Evolutionary conservation across 305 asterid genomes (phyloP), one percentile per base, ranked within the genome.

Genomic region (Plantago coronopus): DNA sequence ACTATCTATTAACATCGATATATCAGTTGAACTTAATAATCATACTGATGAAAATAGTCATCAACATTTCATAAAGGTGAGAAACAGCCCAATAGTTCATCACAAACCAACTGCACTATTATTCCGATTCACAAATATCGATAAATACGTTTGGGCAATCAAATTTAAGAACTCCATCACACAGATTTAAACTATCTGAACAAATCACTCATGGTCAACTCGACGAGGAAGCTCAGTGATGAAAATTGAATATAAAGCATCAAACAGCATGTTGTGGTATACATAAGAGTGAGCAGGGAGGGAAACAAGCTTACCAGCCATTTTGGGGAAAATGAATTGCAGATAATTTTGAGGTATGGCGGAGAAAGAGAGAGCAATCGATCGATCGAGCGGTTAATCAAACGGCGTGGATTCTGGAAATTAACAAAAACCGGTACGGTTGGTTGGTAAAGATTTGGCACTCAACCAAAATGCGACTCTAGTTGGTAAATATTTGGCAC

Each of bases 391-490:
- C 9, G 45, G 60, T 27, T 31, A 46, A 37, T 21, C 16, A 38
- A 57, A 6, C 19, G 62, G 48, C 21, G 48, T 18, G 4, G 15
- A 38, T 55, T 34, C 4, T 17, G 4, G 8, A 19, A 17, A 21
- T 34, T 8, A 15, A 2, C n/a, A 4, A 10, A 38, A 20, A n/a
- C 16, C 3, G 58, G 6, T 12, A 16, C 40, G 61, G 48, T 57
- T 57, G 48, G 61, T 57, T n/a, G n/a, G n/a, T n/a, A 57, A 37
- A 31, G 38, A 18, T 37, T 57, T 57, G 48, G 16, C 34, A 10
- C 13, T 38, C 38, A 11, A 16, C 11, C 7, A 20, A 48, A 18
- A 1, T 17, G 47, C 62, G 34, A 38, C 48, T 57, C 19, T 31
- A 15, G 0, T 31, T 31, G 4, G 5, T 7, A 1, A 4, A 25